Base-by-base conservation (phyloP, 306 rosid species). In the Begonia loranthoides region DNA sequence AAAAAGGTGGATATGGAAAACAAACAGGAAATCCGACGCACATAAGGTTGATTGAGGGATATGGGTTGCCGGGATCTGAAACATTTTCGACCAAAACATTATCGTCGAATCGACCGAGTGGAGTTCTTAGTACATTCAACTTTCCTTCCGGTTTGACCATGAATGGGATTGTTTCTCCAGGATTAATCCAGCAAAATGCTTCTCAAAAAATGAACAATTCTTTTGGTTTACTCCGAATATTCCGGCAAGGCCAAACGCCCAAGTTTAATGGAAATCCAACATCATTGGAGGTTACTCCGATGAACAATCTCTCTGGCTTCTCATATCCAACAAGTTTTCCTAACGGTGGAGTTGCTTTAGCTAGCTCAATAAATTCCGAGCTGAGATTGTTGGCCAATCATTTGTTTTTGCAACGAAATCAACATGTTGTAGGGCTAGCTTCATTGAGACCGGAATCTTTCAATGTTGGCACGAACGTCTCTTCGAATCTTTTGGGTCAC, bases 401-500 rank as follows among this genome's bases (percentile, higher is more conserved):
- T 44, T 34, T 77, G 65, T 47, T 77, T 55, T 61, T 89, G 53
- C 81, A 62, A 17, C 80, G 70, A 59, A 70, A 63, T 44, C 75
- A 61, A 52, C 63, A 84, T 58, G 56, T 78, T 43, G 65, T 69
- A 19, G 54, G 61, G 55, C 66, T 66, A 13, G 51, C 70, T 62
- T 43, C 71, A 13, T 44, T 51, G 49, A 65, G 67, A 13, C 19
- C 72, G 15, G 75, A 70, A 63, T 45, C 81, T 49, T 65, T 59
- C 47, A 63, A 64, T 51, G 21, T 43, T 10, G 58, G 69, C 58
- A 36, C 58, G 7, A 49, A 67, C 17, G 60, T 75, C 56, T 55
- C 78, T 22, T 73, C 87, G 53, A 68, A 67, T 64, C 39, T 73
- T 55, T 52, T 89, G 68, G 77, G 74, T 48, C 61, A 81, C 45